A percentile compares a stretch with the other conserved stretches of the same genome.
phyloP scores from a whole-genome alignment of 805 yeast species.

The Blastobotrys robertii region DNA sequence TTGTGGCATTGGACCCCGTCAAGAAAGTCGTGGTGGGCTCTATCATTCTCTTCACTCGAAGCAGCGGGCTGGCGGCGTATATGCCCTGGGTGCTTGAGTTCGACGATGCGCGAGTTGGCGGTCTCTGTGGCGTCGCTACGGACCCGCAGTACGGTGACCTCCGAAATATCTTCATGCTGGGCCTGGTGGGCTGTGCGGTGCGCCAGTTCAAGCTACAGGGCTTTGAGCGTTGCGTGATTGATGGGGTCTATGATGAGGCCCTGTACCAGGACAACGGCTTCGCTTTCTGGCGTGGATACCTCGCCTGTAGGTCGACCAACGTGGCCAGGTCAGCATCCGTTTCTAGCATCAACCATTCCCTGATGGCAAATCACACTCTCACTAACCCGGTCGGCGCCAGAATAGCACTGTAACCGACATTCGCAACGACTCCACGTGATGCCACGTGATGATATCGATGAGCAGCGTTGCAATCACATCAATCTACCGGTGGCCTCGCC shows the following conservation, averaged over 20 bases:
- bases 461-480: too few relatives aligned
- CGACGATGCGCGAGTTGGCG: constrained; percentile 33
- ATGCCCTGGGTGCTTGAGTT: constrained; percentile 44
- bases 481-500: too few relatives aligned
- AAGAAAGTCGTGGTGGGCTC: constrained; percentile 43
- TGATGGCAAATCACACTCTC: too few relatives aligned
- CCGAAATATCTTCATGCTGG: constrained; percentile 44
- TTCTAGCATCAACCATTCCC: too few relatives aligned
- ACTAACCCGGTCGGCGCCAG: too few relatives aligned
- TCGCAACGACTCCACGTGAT: too few relatives aligned
- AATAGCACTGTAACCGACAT: too few relatives aligned
- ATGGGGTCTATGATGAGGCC: constrained; percentile 16
- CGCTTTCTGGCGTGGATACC: constrained; percentile 17
- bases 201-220: constrained; percentile 34
- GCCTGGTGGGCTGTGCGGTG: constrained; percentile 47
- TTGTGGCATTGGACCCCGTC: constrained; percentile 45
- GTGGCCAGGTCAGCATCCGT: constrained; percentile 7
- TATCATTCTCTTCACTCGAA: constrained; percentile 31
- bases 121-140: constrained; percentile 42
- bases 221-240: constrained; percentile 23
- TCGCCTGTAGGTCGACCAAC: background rate
- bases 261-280: constrained; percentile 20
- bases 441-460: too few relatives aligned
- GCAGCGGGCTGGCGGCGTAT: constrained; percentile 36
- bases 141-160: constrained; percentile 42